Percentiles rank a stretch among this genome's conserved stretches.
Evolutionary conservation across 352 stramenopile species (phyloP).

Genomic region (Phytophthora brassicae): DNA sequence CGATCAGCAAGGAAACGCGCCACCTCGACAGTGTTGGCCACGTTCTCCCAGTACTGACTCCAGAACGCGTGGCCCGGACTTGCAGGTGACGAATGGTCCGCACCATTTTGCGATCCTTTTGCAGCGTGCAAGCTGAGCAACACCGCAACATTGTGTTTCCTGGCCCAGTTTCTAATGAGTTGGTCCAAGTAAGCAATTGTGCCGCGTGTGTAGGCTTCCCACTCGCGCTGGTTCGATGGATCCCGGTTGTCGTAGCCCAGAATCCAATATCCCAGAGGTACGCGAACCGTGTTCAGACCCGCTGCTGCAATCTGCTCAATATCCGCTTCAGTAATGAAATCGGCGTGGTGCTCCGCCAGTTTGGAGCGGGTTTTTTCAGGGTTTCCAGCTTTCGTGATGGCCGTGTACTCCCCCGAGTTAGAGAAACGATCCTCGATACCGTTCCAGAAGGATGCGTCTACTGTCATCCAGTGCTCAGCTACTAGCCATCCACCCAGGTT

Average conservation of each 20-base stretch:
- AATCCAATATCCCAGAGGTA: slow-evolving; percentile 68
- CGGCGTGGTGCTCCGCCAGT: slow-evolving; percentile 53
- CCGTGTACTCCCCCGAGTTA: slow-evolving; percentile 62
- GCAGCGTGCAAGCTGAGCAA: slow-evolving; percentile 52
- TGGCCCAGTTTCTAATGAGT: slow-evolving; percentile 49
- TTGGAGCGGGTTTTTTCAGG: slow-evolving; percentile 38
- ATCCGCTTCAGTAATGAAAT: slow-evolving; percentile 70
- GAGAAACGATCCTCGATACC: slow-evolving; percentile 40
- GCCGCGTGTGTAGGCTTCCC: slow-evolving; percentile 38
- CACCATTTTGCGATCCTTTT: slow-evolving; percentile 61
- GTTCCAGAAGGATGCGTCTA: slow-evolving; percentile 51
- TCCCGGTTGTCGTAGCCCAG: slow-evolving; percentile 42
- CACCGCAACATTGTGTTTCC: slow-evolving; percentile 55
- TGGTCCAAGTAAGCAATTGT: slow-evolving; percentile 48
- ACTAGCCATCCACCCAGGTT: slow-evolving; percentile 87
- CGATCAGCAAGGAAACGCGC: slow-evolving; percentile 56
- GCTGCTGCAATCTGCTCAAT: slow-evolving; percentile 47
- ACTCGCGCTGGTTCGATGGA: slow-evolving; percentile 35
- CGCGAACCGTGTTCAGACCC: slow-evolving; percentile 59
- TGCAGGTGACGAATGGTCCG: slow-evolving; percentile 41
- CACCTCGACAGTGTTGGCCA: slow-evolving; percentile 54
- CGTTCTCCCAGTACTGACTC: slow-evolving; percentile 64
- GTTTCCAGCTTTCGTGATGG: slow-evolving; percentile 50
- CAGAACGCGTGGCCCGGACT: slow-evolving; percentile 47
- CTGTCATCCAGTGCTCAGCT: slow-evolving; percentile 82